Conservation (phyloP, 1,284 basidiomycete genomes). For the Caloboletus firmus region DNA sequence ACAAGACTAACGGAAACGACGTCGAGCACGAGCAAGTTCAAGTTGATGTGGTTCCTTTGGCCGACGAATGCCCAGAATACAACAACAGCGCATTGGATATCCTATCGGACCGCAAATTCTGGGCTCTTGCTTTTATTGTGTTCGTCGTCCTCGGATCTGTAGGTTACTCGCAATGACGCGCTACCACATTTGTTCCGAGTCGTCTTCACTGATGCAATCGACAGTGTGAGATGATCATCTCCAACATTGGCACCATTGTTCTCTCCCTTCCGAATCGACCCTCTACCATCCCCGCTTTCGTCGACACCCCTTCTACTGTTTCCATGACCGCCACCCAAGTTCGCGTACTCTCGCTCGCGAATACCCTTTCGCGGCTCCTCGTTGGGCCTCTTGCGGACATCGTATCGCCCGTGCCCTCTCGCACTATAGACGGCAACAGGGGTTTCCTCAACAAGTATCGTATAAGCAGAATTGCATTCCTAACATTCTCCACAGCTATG, state of each 20-base stretch:
- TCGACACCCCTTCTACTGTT: constrained; percentile 25
- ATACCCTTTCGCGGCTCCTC: constrained; percentile 69
- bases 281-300: constrained; percentile 19
- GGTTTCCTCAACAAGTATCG: constrained; percentile 45
- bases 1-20: constrained; percentile 20
- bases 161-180: constrained; percentile 29
- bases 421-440: constrained; percentile 36
- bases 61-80: constrained; percentile 37
- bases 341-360: constrained; percentile 65
- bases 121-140: constrained; percentile 44
- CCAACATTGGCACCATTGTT: constrained; percentile 76
- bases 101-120: constrained; percentile 59
- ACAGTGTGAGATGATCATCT: constrained; percentile 79
- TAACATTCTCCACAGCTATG: constrained; percentile 48
- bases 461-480: constrained; percentile 61
- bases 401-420: constrained; percentile 56
- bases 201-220: not conserved
- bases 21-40: constrained; percentile 8
- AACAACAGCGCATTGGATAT: constrained; percentile 38
- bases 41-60: constrained; percentile 26
- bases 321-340: constrained; percentile 58
- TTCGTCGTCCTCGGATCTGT: constrained; percentile 63
- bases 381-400: constrained; percentile 69
- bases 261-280: constrained; percentile 51
- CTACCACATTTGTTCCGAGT: not conserved